phyloP scores from a whole-genome alignment of 2,329 filamentous ascomycete species.

The Penicillium digitatum region DNA sequence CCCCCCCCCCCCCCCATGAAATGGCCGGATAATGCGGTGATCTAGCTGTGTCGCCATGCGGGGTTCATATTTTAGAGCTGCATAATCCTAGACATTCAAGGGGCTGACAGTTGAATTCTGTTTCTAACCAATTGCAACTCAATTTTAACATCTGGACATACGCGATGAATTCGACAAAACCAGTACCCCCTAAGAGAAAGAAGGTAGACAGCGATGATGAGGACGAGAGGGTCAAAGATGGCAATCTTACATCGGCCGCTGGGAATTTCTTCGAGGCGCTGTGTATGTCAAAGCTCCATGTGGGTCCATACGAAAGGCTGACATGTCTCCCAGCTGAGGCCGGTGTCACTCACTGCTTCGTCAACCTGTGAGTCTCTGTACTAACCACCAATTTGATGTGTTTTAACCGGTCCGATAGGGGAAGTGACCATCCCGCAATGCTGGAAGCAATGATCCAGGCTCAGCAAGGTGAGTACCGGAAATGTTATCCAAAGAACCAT shows the following conservation, averaged over 20 bases:
- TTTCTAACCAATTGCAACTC: background rate
- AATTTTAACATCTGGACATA: background rate
- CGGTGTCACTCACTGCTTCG: slow-evolving; percentile 44
- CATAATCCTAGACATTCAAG: no score
- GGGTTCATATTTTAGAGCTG: background rate
- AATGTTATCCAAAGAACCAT: background rate
- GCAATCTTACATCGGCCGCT: slow-evolving; percentile 11
- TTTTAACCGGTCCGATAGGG: slow-evolving; percentile 17
- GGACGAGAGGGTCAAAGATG: slow-evolving; percentile 1
- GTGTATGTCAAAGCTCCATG: slow-evolving; percentile 1
- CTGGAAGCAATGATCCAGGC: slow-evolving; percentile 74
- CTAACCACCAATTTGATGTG: no score
- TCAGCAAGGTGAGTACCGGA: slow-evolving; percentile 54
- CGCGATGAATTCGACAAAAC: background rate
- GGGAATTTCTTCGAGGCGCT: slow-evolving; percentile 23
- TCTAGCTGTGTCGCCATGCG: background rate
- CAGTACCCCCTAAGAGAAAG: slow-evolving; percentile 1
- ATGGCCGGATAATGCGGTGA: background rate
- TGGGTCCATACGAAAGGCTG: background rate
- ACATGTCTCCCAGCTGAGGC: slow-evolving; percentile 12
- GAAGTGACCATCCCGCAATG: slow-evolving; percentile 61
- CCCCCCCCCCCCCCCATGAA: no score
- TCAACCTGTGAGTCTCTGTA: slow-evolving; percentile 36
- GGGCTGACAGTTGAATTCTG: background rate
- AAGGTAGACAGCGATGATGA: background rate